A percentile compares a stretch with the other conserved stretches of the same genome.
Evolutionary conservation across 768 basidiomycete genomes (phyloP).

Genomic region (Tylopilus plumbeoviolaceoides): DNA sequence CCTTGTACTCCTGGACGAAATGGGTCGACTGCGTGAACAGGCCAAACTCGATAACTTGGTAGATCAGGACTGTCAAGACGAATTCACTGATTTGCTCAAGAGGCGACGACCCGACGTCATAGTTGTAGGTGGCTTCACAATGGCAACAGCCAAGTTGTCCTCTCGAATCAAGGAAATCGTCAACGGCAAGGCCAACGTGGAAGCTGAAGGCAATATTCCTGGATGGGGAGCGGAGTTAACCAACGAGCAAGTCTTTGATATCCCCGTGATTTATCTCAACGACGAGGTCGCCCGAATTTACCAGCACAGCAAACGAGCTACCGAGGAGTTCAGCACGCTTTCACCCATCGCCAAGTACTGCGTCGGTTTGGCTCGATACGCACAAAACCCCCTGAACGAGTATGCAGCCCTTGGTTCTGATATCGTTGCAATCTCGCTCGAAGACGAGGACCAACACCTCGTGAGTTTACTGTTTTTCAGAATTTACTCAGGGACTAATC

Average conservation of each 20-base stretch:
- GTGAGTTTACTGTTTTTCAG: slow-evolving; percentile 39
- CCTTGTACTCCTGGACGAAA: slow-evolving; percentile 81
- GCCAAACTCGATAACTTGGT: slow-evolving; percentile 84
- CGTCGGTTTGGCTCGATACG: slow-evolving; percentile 87
- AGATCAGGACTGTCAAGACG: slow-evolving; percentile 60
- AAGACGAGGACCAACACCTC: slow-evolving; percentile 82
- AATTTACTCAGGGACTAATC: slow-evolving; percentile 4
- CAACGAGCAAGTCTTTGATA: slow-evolving; percentile 48
- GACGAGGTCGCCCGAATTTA: slow-evolving; percentile 95
- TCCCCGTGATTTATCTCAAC: slow-evolving; percentile 75
- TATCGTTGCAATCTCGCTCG: slow-evolving; percentile 77
- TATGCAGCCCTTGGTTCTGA: slow-evolving; percentile 87
- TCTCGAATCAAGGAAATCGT: slow-evolving; percentile 60
- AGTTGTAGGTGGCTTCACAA: slow-evolving; percentile 83
- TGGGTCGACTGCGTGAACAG: slow-evolving; percentile 87
- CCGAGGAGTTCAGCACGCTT: slow-evolving; percentile 76
- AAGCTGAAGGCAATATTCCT: slow-evolving; percentile 16
- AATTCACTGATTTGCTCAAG: slow-evolving; percentile 79
- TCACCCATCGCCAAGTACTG: slow-evolving; percentile 85
- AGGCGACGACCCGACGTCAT: slow-evolving; percentile 85
- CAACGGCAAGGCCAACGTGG: slow-evolving; percentile 25
- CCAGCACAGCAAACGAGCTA: slow-evolving; percentile 83
- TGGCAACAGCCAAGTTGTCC: slow-evolving; percentile 70
- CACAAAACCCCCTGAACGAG: slow-evolving; percentile 92
- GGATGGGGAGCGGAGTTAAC: slow-evolving; percentile 28